Percentiles rank a stretch among this genome's conserved stretches.
These are phyloP conservation scores for Stipa capillata DNA, from an alignment of 176 grass and related monocot species.

Conservation along the genomic window DNA sequence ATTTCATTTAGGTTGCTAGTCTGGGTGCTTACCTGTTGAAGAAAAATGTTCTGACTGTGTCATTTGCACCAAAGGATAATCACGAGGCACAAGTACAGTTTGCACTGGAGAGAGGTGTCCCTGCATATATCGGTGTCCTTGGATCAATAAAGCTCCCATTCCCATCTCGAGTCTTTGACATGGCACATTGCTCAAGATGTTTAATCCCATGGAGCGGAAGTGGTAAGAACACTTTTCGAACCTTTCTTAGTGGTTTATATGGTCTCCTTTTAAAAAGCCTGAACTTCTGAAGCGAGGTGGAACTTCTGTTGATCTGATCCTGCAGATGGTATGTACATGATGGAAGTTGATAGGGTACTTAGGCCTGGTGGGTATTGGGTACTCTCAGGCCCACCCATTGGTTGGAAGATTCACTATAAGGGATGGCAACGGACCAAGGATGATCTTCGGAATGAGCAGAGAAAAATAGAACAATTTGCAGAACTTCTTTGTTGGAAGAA, in stretches of 20 bases:
- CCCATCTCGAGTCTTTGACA: constrained; percentile 67
- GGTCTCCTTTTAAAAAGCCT: background rate
- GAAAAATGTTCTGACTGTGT: constrained; percentile 75
- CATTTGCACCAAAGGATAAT: constrained; percentile 80
- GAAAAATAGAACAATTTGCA: constrained; percentile 72
- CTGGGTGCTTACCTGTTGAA: constrained; percentile 76
- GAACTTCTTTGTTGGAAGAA: constrained; percentile 85
- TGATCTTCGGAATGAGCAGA: constrained; percentile 59
- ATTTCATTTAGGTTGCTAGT: constrained; percentile 73
- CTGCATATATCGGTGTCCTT: constrained; percentile 80
- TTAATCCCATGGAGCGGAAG: constrained; percentile 70
- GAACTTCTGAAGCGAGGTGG: background rate
- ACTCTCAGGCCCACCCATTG: constrained; percentile 80
- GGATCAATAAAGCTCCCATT: constrained; percentile 69
- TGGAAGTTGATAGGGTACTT: constrained; percentile 85
- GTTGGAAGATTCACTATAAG: constrained; percentile 66
- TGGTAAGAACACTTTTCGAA: constrained; percentile 32
- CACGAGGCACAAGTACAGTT: constrained; percentile 86
- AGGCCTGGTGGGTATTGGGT: constrained; percentile 89
- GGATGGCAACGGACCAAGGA: constrained; percentile 59
- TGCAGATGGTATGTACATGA: constrained; percentile 93
- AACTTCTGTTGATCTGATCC: background rate
- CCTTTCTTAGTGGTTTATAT: constrained; percentile 3
- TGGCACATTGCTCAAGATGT: constrained; percentile 91
- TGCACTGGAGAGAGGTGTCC: constrained; percentile 83